Evolutionary conservation across 306 rosid species (phyloP).

Genomic region (Rosa chinensis): DNA sequence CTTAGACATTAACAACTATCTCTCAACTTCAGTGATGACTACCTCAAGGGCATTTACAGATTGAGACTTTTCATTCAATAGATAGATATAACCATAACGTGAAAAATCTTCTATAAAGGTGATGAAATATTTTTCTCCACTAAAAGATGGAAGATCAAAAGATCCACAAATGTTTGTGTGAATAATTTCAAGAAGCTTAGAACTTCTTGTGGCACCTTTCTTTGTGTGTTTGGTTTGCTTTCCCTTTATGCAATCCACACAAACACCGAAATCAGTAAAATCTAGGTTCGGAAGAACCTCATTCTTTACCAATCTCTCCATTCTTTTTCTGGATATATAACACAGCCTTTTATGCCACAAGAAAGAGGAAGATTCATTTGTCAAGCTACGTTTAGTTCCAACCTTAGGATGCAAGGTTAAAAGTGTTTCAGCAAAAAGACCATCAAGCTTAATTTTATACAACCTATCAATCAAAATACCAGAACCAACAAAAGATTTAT

Average conservation of each 20-base stretch:
- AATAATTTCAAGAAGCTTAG: neutral
- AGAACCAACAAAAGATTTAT: neutral
- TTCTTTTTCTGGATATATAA: neutral
- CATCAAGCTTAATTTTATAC: neutral
- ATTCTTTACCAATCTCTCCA: neutral
- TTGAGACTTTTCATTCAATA: no score
- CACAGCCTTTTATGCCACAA: neutral
- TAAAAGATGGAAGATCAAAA: neutral
- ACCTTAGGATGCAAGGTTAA: neutral
- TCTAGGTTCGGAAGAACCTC: neutral
- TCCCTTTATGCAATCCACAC: neutral
- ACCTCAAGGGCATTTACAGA: no score
- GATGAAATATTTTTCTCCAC: no score
- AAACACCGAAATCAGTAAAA: neutral
- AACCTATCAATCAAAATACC: neutral
- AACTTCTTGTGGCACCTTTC: neutral
- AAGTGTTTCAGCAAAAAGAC: neutral
- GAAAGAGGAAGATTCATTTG: neutral
- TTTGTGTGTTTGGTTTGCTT: neutral
- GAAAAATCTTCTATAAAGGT: no score
- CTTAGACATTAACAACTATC: no score
- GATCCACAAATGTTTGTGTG: neutral
- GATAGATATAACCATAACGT: no score
- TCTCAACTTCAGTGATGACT: no score
- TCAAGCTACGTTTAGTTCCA: neutral